Base-by-base conservation (phyloP, 257 asterid species). In the Scutellaria baicalensis region DNA sequence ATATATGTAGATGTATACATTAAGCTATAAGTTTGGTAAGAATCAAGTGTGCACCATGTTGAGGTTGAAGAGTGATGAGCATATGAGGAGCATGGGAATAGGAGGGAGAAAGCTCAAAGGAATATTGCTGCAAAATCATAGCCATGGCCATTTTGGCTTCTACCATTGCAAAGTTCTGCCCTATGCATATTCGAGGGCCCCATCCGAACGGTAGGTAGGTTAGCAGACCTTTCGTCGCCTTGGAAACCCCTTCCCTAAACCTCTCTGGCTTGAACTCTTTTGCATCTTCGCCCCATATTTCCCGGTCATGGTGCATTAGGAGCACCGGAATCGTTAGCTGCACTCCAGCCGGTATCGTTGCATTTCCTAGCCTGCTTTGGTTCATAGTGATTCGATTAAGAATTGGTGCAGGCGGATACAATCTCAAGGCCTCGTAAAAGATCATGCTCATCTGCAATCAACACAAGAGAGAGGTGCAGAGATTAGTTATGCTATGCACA, bases 181-280 rank as follows among this genome's bases (percentile, higher is more conserved):
- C 85, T 0, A 81, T 11, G 74, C 85, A 81, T 3, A 71, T 64
- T 8, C 80, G 50, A 0, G 80, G 81, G 10, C 81, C 85, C 78
- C 77, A 57, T 1, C 85, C 79, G 10, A 77, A 81, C 3, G 83
- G 85, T 12, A 70, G 31, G 56, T 59, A 77, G 5, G 63, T 5
- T 9, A 21, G 57, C 38, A 11, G 52, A 0, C 78, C 75, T 13
- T 54, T 3, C 0, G 72, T 61, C 1, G 78, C 85, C 64, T 62
- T 77, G 0, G 74, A 14, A 27, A 81, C 78, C 1, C 85, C 85
- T 31, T 62, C 76, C 0, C 59, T 38, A 2, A 81, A 81, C 21
- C 82, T 70, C 59, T 74, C 68, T 0, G 85, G 85, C 0, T 66
- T 74, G 63, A 80, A 80, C 6, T 77, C 80, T 44, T 18, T 52